Base-by-base conservation (phyloP, 2,329 filamentous ascomycete genomes). In the Fusarium sp. region DNA sequence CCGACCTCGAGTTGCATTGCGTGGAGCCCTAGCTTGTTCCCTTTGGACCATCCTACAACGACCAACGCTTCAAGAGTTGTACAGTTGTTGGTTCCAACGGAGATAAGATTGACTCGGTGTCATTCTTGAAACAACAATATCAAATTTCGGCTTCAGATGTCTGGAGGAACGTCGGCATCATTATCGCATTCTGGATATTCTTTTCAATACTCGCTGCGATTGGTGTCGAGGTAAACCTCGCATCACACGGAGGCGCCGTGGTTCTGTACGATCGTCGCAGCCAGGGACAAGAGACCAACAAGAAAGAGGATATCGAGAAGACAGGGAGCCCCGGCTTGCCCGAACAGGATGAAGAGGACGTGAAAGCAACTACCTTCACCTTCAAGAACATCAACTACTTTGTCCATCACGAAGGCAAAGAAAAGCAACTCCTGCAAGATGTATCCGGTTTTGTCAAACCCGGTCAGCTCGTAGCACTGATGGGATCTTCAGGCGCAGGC, bases 401-500 rank as follows among this genome's bases (percentile, higher is more conserved):
- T 63, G 90, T 93, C 72, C 42, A 48, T 3, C 51, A 54, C 10
- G 33, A 86, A 87, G 67, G 90, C 91, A 75, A 75, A 70, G 42
- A 91, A 90, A 74, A 48, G 15, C 85, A 91, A 63, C 76, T 81
- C 3, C 17, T 83, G 90, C 18, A 84, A 88, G 20, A 88, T 51
- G 88, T 92, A 5, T 87, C 91, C 70, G 90, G 90, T 9, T 92
- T 88, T 88, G 89, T 92, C 54, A 90, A 91, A 75, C 90, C 90
- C 4, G 90, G 90, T 41, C 91, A 89, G 20, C 79, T 91, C 18
- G 92, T 89, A 8, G 90, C 89, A 14, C 81, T 91, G 3, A 91
- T 91, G 89, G 73, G 73, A 80, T 91, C 92, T 9, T 92, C 90
- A 14, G 93, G 93, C 67, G 93, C 93, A 15, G 93, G 93, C 39